Conservation (phyloP, 495 filamentous ascomycete species). For the Hyphodiscus hymeniophilus region DNA sequence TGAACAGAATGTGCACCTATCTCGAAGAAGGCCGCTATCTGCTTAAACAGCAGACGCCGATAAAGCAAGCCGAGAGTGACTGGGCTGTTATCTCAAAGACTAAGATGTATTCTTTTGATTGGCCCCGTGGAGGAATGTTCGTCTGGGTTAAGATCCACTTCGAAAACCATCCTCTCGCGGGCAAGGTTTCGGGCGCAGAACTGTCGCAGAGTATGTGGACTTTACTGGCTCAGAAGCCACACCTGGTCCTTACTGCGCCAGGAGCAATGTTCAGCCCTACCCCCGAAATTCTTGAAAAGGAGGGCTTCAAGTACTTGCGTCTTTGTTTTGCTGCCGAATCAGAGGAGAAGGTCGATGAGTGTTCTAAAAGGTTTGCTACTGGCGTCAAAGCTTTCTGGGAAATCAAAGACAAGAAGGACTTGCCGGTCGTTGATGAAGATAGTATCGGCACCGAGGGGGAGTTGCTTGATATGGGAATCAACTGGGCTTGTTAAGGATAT, state of each 20-base stretch:
- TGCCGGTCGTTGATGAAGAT: slow-evolving; percentile 37
- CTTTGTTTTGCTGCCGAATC: slow-evolving; percentile 80
- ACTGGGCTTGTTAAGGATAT: slow-evolving; percentile 14
- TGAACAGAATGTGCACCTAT: slow-evolving; percentile 63
- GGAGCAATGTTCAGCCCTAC: slow-evolving; percentile 67
- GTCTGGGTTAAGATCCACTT: slow-evolving; percentile 69
- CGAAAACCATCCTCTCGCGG: slow-evolving; percentile 60
- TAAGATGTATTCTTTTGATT: slow-evolving; percentile 61
- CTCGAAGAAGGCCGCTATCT: slow-evolving; percentile 57
- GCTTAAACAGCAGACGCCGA: slow-evolving; percentile 39
- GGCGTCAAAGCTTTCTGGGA: slow-evolving; percentile 69
- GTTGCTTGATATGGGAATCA: slow-evolving; percentile 17
- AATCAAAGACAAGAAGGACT: slow-evolving; percentile 53
- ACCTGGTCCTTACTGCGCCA: slow-evolving; percentile 55
- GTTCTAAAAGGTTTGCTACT: slow-evolving; percentile 53
- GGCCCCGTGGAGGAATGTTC: slow-evolving; percentile 91
- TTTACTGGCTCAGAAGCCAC: slow-evolving; percentile 59
- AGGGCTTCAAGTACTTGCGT: slow-evolving; percentile 60
- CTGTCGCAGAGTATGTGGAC: slow-evolving; percentile 61
- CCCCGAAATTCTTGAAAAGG: slow-evolving; percentile 38
- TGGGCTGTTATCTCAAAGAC: slow-evolving; percentile 65
- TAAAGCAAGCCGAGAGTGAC: slow-evolving; percentile 33
- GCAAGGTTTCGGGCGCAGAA: slow-evolving; percentile 30
- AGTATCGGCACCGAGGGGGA: slow-evolving; percentile 1
- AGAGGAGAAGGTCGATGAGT: slow-evolving; percentile 52